These are phyloP conservation scores for Fusarium virguliforme DNA, from an alignment of 2,329 filamentous ascomycete species.

Conservation along the genomic window DNA sequence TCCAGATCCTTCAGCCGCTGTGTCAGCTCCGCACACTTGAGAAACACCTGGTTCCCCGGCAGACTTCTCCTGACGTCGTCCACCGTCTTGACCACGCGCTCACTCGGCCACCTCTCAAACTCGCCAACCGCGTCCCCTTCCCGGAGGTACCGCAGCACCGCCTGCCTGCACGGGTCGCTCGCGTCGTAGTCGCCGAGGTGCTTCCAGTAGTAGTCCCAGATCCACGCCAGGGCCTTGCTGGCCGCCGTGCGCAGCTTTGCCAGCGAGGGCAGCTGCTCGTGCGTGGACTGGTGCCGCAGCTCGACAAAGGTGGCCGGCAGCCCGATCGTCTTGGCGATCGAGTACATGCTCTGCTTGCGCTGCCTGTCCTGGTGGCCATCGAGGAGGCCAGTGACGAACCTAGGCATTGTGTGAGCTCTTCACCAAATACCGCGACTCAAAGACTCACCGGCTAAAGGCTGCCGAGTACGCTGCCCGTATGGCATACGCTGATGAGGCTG, in stretches of 20 bases:
- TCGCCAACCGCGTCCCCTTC: constrained; percentile 55
- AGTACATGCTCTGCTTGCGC: constrained; percentile 81
- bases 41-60: constrained; percentile 61
- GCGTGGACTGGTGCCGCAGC: constrained; percentile 89
- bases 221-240: constrained; percentile 82
- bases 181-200: constrained; percentile 57
- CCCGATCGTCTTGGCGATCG: constrained; percentile 77
- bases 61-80: constrained; percentile 59
- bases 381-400: constrained; percentile 85
- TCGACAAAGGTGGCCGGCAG: constrained; percentile 88
- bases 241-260: constrained; percentile 80
- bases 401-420: constrained; percentile 51
- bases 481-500: constrained; percentile 69
- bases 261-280: constrained; percentile 87
- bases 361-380: constrained; percentile 80
- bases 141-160: constrained; percentile 60
- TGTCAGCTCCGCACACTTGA: constrained; percentile 63
- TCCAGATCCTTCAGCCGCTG: constrained; percentile 55
- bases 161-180: constrained; percentile 53
- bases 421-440: neutral
- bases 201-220: constrained; percentile 92
- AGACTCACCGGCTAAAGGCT: constrained; percentile 79
- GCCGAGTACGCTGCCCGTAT: constrained; percentile 80
- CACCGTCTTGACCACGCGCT: constrained; percentile 57
- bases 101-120: constrained; percentile 58